Evolutionary conservation across 1,284 basidiomycete species (phyloP).

Genomic region (Phaffia rhodozyma): DNA sequence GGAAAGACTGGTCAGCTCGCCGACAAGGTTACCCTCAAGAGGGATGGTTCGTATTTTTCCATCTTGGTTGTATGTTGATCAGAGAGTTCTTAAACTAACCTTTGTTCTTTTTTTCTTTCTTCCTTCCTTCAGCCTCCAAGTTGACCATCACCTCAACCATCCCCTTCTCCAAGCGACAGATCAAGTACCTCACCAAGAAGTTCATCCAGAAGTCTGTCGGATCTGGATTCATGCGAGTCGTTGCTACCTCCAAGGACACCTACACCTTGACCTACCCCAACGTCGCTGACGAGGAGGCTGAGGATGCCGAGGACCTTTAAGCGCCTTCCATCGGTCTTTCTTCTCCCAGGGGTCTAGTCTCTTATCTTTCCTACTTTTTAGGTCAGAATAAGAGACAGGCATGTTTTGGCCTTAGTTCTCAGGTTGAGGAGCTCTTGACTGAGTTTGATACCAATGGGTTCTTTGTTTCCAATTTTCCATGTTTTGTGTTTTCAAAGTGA

Average conservation of each 20-base stretch:
- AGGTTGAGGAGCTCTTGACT: too few relatives aligned
- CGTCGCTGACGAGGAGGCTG: slow-evolving; percentile 54
- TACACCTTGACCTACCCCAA: slow-evolving; percentile 91
- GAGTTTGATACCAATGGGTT: too few relatives aligned
- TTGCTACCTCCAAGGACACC: slow-evolving; percentile 75
- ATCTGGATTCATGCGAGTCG: slow-evolving; percentile 71
- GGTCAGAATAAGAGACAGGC: too few relatives aligned
- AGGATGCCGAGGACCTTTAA: slow-evolving; percentile 22
- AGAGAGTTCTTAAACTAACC: neutral
- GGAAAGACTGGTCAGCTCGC: slow-evolving; percentile 64
- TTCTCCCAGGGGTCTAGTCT: too few relatives aligned
- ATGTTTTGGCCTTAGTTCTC: too few relatives aligned
- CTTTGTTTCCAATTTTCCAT: too few relatives aligned
- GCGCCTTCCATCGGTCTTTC: too few relatives aligned
- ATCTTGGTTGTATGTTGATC: neutral
- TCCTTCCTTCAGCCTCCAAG: slow-evolving; percentile 45
- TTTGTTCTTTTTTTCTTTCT: neutral
- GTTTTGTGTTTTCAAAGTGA: too few relatives aligned
- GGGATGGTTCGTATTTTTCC: slow-evolving; percentile 49
- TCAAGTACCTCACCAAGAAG: slow-evolving; percentile 92
- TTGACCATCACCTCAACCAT: slow-evolving; percentile 69
- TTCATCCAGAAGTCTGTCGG: slow-evolving; percentile 82
- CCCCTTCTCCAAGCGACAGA: slow-evolving; percentile 69
- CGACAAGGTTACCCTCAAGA: slow-evolving; percentile 65
- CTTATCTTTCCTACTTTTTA: too few relatives aligned